Evolutionary conservation across 495 filamentous ascomycete genomes (phyloP), one percentile per base, ranked within the genome.

Genomic region (Acidiella bohemica): DNA sequence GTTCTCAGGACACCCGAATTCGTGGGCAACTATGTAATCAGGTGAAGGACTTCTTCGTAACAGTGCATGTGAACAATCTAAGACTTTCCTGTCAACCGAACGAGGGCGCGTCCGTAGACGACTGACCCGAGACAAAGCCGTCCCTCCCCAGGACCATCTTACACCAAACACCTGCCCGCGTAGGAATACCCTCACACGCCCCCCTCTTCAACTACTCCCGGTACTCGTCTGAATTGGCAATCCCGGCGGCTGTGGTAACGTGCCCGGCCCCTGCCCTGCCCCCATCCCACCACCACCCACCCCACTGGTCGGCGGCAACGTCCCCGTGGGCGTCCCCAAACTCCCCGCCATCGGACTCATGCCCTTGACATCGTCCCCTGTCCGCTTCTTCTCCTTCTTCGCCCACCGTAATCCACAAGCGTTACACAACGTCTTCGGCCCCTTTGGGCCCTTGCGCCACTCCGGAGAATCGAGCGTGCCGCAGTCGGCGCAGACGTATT

Each of bases 401-500:
- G 63, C 63, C 63, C 63, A 66, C 21, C 63, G 57, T 30, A 66
- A 25, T 7, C 90, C 90, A 62, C 90, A 97, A 17, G 90, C 90
- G 66, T 97, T 97, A 62, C 90, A 97, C 31, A 97, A 64, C 2
- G 88, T 95, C 63, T 97, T 96, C 3, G 90, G 90, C 5, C 90
- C 90, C 39, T 72, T 79, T 0, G 90, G 90, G 0, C 90, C 90
- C 55, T 94, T 96, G 41, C 90, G 71, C 90, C 90, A 97, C 64
- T 97, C 90, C 0, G 90, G 90, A 12, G 83, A 92, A 50, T 95
- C 90, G 2, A 62, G 39, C 24, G 55, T 59, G 60, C 88, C 90
- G 63, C 90, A 97, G 59, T 96, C 90, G 10, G 82, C 84, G 59
- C 90, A 97, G 23, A 93, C 82, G 58, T 96, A 94, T 64, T 96